Evolutionary conservation across 352 stramenopile genomes (phyloP).

Genomic region (Paralagenidium karlingii): DNA sequence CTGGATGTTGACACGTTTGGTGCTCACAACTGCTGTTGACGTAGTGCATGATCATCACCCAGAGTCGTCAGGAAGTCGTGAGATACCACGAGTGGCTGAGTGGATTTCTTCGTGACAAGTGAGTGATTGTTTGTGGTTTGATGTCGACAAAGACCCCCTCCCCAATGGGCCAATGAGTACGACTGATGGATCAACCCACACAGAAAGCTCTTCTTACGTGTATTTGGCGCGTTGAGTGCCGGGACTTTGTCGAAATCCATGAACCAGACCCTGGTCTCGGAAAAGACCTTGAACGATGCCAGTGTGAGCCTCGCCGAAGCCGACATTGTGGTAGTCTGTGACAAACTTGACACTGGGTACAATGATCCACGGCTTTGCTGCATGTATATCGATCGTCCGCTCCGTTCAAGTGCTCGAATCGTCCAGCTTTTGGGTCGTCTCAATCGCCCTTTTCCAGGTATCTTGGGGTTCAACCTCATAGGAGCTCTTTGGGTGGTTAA

Average conservation of each 20-base stretch:
- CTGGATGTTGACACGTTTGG: too few species aligned
- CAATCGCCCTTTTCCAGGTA: slow-evolving; percentile 26
- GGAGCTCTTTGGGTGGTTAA: background rate
- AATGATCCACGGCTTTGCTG: slow-evolving; percentile 57
- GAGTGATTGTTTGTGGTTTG: slow-evolving; percentile 11
- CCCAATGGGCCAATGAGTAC: too few species aligned
- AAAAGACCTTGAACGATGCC: slow-evolving; percentile 51
- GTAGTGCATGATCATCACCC: slow-evolving; percentile 73
- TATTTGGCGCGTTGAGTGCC: too few species aligned
- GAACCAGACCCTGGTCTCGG: slow-evolving; percentile 17
- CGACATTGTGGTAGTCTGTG: slow-evolving; percentile 73
- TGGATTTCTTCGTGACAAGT: too few species aligned
- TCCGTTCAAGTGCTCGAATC: slow-evolving; percentile 43
- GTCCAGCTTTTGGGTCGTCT: slow-evolving; percentile 77
- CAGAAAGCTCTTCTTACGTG: too few species aligned
- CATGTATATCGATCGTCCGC: slow-evolving; percentile 77
- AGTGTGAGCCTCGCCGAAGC: slow-evolving; percentile 32
- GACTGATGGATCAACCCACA: too few species aligned
- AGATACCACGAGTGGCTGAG: slow-evolving; percentile 55
- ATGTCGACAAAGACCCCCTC: slow-evolving; percentile 10
- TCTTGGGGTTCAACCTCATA: background rate
- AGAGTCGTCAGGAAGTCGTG: slow-evolving; percentile 67
- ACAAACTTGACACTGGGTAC: slow-evolving; percentile 80
- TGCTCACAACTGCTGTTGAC: too few species aligned
- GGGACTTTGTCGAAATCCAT: too few species aligned